Conservation (phyloP, 257 asterid genomes). For the Capsicum chinense region DNA sequence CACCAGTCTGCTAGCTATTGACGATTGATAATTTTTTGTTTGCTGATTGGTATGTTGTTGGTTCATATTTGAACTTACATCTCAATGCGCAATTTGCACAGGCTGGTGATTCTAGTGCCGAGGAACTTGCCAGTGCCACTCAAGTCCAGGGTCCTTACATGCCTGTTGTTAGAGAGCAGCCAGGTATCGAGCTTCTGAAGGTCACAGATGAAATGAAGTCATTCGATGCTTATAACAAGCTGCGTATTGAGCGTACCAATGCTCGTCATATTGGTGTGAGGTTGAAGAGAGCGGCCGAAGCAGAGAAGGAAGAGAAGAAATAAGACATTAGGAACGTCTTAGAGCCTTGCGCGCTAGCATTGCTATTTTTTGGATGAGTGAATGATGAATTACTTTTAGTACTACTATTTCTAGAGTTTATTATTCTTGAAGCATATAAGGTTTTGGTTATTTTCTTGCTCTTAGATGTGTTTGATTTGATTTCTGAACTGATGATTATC, state of each 20-base stretch:
- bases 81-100: background rate
- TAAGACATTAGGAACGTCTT: background rate
- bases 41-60: background rate
- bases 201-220: slow-evolving; percentile 20
- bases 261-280: slow-evolving; percentile 1
- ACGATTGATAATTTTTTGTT: background rate
- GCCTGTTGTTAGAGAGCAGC: slow-evolving; percentile 20
- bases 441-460: background rate
- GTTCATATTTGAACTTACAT: background rate
- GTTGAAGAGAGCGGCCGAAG: slow-evolving; percentile 27
- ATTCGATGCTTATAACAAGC: slow-evolving; percentile 18
- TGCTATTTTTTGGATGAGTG: slow-evolving; percentile 24
- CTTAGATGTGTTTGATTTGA: background rate
- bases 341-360: background rate
- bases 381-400: background rate
- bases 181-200: background rate
- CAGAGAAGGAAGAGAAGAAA: slow-evolving; percentile 26
- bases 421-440: background rate
- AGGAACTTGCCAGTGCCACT: slow-evolving; percentile 23
- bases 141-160: slow-evolving; percentile 22
- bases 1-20: background rate
- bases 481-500: background rate
- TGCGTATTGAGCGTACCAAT: slow-evolving; percentile 18
- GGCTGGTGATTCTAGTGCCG: slow-evolving; percentile 20
- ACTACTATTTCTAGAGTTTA: background rate